These are phyloP conservation scores for Aspergillus terreus DNA, from an alignment of 2,329 filamentous ascomycete species.

Conservation along the genomic window DNA sequence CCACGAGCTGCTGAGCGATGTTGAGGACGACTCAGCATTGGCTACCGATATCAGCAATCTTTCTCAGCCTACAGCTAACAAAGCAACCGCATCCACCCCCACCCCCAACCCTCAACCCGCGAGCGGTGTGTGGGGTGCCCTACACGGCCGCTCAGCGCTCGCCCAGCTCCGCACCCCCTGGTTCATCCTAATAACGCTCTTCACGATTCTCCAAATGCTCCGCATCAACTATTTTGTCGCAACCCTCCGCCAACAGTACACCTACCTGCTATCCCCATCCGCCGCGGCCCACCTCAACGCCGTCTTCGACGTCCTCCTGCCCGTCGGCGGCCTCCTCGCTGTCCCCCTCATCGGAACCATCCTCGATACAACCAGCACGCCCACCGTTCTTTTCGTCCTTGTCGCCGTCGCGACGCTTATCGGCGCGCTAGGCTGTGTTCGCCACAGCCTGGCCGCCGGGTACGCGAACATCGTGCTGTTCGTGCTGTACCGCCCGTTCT, in stretches of 20 bases:
- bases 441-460: constrained; percentile 62
- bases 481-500: constrained; percentile 79
- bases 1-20: constrained; percentile 63
- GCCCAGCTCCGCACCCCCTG: constrained; percentile 75
- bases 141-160: constrained; percentile 68
- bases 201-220: constrained; percentile 73
- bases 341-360: constrained; percentile 82
- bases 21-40: constrained; percentile 5
- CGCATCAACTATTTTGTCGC: constrained; percentile 88
- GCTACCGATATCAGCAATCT: background rate
- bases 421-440: constrained; percentile 71
- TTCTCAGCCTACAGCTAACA: constrained; percentile 3
- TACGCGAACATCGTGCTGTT: constrained; percentile 77
- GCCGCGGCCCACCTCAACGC: constrained; percentile 70
- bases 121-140: constrained; percentile 63
- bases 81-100: constrained; percentile 4
- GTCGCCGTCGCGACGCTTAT: constrained; percentile 70
- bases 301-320: constrained; percentile 82
- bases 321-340: constrained; percentile 75
- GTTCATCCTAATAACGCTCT: constrained; percentile 81
- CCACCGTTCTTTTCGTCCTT: constrained; percentile 66
- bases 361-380: constrained; percentile 72
- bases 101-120: constrained; percentile 34
- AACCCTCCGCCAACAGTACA: constrained; percentile 78
- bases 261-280: constrained; percentile 63